Evolutionary conservation across 345 rosid genomes (phyloP).

Genomic region (Euphorbia tirucalli): DNA sequence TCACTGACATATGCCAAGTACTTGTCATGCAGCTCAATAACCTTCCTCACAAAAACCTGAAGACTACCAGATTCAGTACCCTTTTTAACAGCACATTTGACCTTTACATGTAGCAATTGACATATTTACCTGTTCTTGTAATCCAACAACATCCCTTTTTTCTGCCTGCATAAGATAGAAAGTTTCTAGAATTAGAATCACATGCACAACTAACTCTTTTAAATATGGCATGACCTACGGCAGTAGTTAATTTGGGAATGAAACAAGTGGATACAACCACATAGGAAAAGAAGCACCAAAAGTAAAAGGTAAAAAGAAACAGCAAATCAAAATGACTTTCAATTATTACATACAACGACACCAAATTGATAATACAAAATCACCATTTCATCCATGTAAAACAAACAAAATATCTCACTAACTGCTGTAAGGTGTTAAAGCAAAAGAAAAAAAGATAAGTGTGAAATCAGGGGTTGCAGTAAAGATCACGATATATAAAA

Average conservation of each 20-base stretch:
- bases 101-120: neutral
- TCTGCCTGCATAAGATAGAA: constrained; percentile 17
- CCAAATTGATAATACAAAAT: neutral
- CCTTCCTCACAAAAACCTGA: constrained; percentile 35
- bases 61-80: constrained; percentile 11
- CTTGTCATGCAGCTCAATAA: constrained; percentile 45
- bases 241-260: neutral
- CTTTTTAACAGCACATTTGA: neutral
- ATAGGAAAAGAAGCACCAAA: neutral
- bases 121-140: constrained; percentile 27
- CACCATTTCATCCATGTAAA: neutral
- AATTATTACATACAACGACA: neutral
- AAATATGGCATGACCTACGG: neutral
- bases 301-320: neutral
- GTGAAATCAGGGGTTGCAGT: no score
- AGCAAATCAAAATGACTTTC: neutral
- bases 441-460: neutral
- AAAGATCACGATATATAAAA: no score
- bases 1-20: constrained; percentile 29
- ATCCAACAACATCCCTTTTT: constrained; percentile 26
- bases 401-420: neutral
- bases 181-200: constrained; percentile 8
- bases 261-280: neutral
- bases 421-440: neutral
- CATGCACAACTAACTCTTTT: neutral